phyloP scores from a whole-genome alignment of 352 stramenopile species.

The Pythium folliculosum region DNA sequence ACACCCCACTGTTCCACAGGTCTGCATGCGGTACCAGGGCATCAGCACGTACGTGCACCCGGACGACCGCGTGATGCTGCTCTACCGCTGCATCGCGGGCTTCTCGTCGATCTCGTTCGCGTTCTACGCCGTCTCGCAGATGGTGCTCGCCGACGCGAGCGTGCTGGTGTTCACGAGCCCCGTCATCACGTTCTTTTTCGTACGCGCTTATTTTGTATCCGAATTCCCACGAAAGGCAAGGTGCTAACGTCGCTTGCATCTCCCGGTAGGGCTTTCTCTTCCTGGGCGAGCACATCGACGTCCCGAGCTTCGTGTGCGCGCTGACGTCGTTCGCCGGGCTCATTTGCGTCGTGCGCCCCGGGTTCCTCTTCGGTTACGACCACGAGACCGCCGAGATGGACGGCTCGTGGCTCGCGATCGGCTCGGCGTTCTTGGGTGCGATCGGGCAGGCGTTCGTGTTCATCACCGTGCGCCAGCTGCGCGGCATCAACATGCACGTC shows the following conservation, averaged over 20 bases:
- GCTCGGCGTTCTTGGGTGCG: constrained; percentile 53
- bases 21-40: constrained; percentile 42
- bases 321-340: constrained; percentile 39
- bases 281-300: constrained; percentile 35
- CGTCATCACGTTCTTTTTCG: constrained; percentile 73
- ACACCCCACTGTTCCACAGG: constrained; percentile 8
- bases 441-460: constrained; percentile 73
- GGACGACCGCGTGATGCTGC: constrained; percentile 55
- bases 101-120: constrained; percentile 76
- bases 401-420: constrained; percentile 54
- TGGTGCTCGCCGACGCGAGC: constrained; percentile 76
- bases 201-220: constrained; percentile 23
- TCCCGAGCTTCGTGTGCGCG: constrained; percentile 31
- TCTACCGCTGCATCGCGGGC: constrained; percentile 63
- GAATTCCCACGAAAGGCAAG: neutral
- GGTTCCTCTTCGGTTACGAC: constrained; percentile 46
- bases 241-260: neutral
- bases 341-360: constrained; percentile 43
- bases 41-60: constrained; percentile 52
- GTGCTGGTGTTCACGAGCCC: constrained; percentile 77
- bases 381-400: constrained; percentile 41
- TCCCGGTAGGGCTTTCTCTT: constrained; percentile 30
- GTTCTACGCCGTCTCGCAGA: constrained; percentile 79
- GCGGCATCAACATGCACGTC: constrained; percentile 53
- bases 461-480: constrained; percentile 65